Conservation (phyloP, 129 eudicot species). For the Heracleum sosnowskyi region DNA sequence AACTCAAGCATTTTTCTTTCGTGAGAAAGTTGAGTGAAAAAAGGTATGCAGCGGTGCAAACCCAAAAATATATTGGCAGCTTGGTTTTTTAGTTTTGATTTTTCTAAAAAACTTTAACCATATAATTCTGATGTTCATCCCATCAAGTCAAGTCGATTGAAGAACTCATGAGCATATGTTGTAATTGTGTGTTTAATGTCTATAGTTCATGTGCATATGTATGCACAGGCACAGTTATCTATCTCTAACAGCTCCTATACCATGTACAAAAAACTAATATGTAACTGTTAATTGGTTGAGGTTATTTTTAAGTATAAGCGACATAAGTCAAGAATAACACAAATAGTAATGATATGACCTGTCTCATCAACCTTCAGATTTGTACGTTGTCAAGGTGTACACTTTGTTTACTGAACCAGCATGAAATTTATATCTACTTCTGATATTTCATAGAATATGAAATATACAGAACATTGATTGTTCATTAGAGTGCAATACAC, state of each 20-base stretch:
- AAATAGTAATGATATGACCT: neutral
- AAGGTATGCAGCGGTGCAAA: constrained; percentile 28
- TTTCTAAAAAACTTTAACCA: neutral
- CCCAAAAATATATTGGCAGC: neutral
- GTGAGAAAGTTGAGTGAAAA: constrained; percentile 29
- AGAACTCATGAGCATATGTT: neutral
- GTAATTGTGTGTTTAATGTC: neutral
- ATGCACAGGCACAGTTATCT: neutral
- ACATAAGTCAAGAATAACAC: neutral
- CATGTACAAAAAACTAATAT: neutral
- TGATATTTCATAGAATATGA: neutral
- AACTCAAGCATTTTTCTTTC: constrained; percentile 52
- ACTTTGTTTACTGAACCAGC: neutral
- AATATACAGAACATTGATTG: neutral
- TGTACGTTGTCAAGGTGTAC: neutral
- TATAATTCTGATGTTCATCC: neutral
- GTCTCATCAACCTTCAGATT: neutral
- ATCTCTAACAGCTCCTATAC: neutral
- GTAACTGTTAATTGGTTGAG: neutral
- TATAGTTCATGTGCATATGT: neutral
- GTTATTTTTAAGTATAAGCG: neutral
- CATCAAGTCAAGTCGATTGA: neutral
- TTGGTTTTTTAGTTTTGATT: neutral
- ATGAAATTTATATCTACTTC: neutral
- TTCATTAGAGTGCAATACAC: neutral